phyloP scores from a whole-genome alignment of 495 filamentous ascomycete species.

The Pyrenula massariospora region DNA sequence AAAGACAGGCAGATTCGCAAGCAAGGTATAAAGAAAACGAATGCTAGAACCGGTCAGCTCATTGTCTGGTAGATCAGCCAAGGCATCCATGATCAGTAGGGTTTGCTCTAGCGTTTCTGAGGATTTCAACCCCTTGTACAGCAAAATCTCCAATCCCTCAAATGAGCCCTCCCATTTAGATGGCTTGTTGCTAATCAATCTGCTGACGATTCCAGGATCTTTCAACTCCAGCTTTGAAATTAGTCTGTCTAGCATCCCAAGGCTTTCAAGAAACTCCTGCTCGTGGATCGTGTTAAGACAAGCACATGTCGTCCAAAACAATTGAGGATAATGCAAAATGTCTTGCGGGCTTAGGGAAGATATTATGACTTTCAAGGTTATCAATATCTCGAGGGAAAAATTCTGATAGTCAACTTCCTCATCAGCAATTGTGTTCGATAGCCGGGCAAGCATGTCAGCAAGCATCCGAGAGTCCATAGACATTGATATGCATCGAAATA shows the following conservation, averaged over 20 bases:
- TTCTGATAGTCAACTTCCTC: conserved; percentile 84
- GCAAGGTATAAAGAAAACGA: conserved; percentile 67
- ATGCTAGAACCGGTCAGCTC: conserved; percentile 69
- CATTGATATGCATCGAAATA: conserved; percentile 86
- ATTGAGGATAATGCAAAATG: conserved; percentile 75
- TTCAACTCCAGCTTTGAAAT: conserved; percentile 73
- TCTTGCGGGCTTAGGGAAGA: conserved; percentile 66
- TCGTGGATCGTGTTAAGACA: conserved; percentile 94
- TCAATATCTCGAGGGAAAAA: conserved; percentile 96
- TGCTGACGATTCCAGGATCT: conserved; percentile 50
- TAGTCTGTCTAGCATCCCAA: conserved; percentile 84
- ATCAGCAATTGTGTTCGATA: conserved; percentile 93
- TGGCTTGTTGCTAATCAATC: conserved; percentile 67
- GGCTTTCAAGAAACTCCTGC: conserved; percentile 80
- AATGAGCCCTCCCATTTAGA: conserved; percentile 83
- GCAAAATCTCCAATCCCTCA: conserved; percentile 70
- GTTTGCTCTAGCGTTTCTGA: conserved; percentile 66
- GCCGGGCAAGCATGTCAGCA: conserved; percentile 83
- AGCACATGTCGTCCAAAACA: conserved; percentile 96
- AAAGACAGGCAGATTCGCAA: conserved; percentile 87
- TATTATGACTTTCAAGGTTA: conserved; percentile 83
- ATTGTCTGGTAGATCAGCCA: conserved; percentile 70
- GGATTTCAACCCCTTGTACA: conserved; percentile 90
- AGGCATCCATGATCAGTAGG: conserved; percentile 62
- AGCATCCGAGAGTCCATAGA: conserved; percentile 87